Evolutionary conservation across 192 early-diverging fungal species (phyloP).

Genomic region (Anaeromyces robustus): DNA sequence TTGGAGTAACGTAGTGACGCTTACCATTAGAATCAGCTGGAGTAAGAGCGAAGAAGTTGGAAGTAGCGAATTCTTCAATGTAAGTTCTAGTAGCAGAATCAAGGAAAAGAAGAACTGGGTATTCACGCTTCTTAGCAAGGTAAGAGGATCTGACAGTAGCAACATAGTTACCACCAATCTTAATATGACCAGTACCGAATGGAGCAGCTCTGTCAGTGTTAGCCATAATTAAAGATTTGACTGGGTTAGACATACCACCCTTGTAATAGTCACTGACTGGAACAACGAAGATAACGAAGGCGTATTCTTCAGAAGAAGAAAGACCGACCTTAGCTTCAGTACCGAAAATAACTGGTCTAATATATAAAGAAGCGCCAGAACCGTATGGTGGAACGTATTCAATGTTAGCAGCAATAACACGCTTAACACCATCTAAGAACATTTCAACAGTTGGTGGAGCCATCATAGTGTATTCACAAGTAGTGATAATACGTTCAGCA

Average conservation of each 20-base stretch:
- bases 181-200: constrained; percentile 29
- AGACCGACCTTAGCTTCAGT: constrained; percentile 50
- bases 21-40: constrained; percentile 27
- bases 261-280: constrained; percentile 56
- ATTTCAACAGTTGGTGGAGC: constrained; percentile 33
- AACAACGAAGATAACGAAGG: constrained; percentile 2
- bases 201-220: constrained; percentile 49
- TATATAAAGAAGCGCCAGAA: constrained; percentile 48
- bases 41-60: constrained; percentile 57
- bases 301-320: constrained; percentile 11
- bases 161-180: constrained; percentile 63
- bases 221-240: constrained; percentile 46
- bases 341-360: constrained; percentile 56
- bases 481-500: constrained; percentile 35
- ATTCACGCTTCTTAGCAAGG: constrained; percentile 44
- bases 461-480: constrained; percentile 42
- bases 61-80: constrained; percentile 63
- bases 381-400: constrained; percentile 60
- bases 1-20: constrained; percentile 48
- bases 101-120: constrained; percentile 53
- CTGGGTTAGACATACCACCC: constrained; percentile 31
- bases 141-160: constrained; percentile 38
- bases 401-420: constrained; percentile 40
- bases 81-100: constrained; percentile 42
- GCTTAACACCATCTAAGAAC: constrained; percentile 40